Evolutionary conservation across 768 basidiomycete genomes (phyloP).

Genomic region (Pisolithus tinctorius): DNA sequence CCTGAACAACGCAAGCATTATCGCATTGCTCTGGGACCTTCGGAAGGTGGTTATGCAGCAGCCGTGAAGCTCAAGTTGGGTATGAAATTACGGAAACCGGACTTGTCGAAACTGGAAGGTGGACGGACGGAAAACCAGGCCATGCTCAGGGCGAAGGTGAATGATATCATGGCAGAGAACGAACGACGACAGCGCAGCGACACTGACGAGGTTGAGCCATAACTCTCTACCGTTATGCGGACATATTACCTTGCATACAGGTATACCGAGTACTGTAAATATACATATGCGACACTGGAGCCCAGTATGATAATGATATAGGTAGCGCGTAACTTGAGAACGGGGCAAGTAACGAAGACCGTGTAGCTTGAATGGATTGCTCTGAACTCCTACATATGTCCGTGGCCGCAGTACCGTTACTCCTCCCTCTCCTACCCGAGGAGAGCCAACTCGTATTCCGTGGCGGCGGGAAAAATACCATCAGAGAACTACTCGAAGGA

Average conservation of each 20-base stretch:
- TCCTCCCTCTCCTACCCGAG: constrained; percentile 47
- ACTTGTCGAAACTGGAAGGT: constrained; percentile 29
- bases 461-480: constrained; percentile 82
- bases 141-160: constrained; percentile 21
- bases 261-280: background rate
- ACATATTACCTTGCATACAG: background rate
- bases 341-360: too few species aligned
- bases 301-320: too few species aligned
- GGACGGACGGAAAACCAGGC: constrained; percentile 22
- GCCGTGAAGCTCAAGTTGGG: constrained; percentile 52
- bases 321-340: too few species aligned
- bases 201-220: background rate
- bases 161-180: constrained; percentile 27
- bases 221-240: background rate
- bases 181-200: constrained; percentile 8
- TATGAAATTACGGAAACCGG: constrained; percentile 35
- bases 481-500: constrained; percentile 78
- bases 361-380: constrained; percentile 4
- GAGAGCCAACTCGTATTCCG: constrained; percentile 94
- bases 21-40: constrained; percentile 40
- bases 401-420: too few species aligned
- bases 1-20: constrained; percentile 42
- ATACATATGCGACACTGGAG: too few species aligned
- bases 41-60: constrained; percentile 71
- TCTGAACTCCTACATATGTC: too few species aligned